These are phyloP conservation scores for Zygoascus bituminiphila DNA, from an alignment of 805 yeast species.

Conservation along the genomic window DNA sequence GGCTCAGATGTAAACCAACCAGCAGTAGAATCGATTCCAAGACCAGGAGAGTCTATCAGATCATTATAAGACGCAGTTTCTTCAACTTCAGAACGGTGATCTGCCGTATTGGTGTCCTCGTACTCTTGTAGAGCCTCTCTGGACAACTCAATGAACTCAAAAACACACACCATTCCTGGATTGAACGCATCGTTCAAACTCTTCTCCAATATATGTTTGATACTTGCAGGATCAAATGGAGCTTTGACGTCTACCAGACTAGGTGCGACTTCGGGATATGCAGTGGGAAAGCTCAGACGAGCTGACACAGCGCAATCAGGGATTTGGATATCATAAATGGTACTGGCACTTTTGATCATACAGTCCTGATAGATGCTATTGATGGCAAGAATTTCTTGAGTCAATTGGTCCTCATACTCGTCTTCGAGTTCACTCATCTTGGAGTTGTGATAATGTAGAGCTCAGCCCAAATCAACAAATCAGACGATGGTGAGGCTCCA, in stretches of 20 bases:
- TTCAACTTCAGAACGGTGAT: slow-evolving; percentile 17
- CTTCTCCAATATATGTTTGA: slow-evolving; percentile 39
- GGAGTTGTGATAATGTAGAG: too few relatives aligned
- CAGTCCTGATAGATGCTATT: slow-evolving; percentile 80
- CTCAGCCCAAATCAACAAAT: too few relatives aligned
- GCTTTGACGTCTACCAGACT: slow-evolving; percentile 48
- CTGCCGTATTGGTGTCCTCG: slow-evolving; percentile 19
- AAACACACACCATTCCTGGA: slow-evolving; percentile 65
- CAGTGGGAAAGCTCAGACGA: slow-evolving; percentile 62
- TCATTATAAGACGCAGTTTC: slow-evolving; percentile 20
- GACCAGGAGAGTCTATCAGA: slow-evolving; percentile 5
- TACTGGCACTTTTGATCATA: slow-evolving; percentile 27
- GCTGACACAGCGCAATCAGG: slow-evolving; percentile 51
- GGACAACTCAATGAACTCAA: slow-evolving; percentile 58
- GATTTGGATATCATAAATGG: slow-evolving; percentile 47
- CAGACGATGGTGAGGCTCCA: too few relatives aligned
- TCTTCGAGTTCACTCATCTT: neutral
- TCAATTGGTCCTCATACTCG: slow-evolving; percentile 36
- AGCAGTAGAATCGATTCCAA: slow-evolving; percentile 39
- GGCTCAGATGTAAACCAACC: slow-evolving; percentile 78
- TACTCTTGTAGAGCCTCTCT: slow-evolving; percentile 32
- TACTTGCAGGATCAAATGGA: slow-evolving; percentile 20
- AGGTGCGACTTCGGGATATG: slow-evolving; percentile 65
- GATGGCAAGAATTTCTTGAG: slow-evolving; percentile 72
- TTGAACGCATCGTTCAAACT: slow-evolving; percentile 46